A percentile compares a stretch with the other conserved stretches of the same genome.
Conservation (phyloP, 352 stramenopile genomes). For the Phytophthora rubi region DNA sequence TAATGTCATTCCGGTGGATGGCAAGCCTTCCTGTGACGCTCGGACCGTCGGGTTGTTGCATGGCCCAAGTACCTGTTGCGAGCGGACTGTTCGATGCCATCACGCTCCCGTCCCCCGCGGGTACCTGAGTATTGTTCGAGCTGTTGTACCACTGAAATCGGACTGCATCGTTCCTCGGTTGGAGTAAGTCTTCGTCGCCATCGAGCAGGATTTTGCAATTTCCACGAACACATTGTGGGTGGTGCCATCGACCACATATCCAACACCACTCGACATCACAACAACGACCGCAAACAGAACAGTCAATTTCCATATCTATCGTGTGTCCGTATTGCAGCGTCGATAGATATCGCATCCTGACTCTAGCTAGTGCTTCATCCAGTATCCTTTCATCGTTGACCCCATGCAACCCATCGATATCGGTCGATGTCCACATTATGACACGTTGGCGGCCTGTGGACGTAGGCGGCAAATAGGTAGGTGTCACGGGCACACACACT, state of each 20-base stretch:
- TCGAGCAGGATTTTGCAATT: background rate
- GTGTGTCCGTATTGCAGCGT: background rate
- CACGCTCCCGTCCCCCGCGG: background rate
- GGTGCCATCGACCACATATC: background rate
- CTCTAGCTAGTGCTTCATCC: background rate
- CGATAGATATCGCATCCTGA: background rate
- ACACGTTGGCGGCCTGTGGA: background rate
- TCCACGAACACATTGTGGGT: background rate
- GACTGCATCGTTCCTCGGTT: background rate
- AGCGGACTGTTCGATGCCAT: background rate
- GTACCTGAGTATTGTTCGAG: background rate
- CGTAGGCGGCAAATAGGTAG: background rate
- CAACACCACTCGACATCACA: background rate
- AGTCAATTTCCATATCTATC: background rate
- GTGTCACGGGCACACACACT: background rate
- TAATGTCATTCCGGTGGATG: background rate
- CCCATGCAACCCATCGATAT: background rate
- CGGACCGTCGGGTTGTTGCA: background rate
- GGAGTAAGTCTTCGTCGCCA: background rate
- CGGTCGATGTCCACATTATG: background rate
- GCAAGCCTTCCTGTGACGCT: background rate
- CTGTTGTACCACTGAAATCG: background rate
- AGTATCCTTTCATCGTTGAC: background rate
- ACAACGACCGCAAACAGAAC: background rate
- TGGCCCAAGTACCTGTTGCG: background rate